Conservation (phyloP, 176 grass and related monocot genomes). For the Juncus inflexus region DNA sequence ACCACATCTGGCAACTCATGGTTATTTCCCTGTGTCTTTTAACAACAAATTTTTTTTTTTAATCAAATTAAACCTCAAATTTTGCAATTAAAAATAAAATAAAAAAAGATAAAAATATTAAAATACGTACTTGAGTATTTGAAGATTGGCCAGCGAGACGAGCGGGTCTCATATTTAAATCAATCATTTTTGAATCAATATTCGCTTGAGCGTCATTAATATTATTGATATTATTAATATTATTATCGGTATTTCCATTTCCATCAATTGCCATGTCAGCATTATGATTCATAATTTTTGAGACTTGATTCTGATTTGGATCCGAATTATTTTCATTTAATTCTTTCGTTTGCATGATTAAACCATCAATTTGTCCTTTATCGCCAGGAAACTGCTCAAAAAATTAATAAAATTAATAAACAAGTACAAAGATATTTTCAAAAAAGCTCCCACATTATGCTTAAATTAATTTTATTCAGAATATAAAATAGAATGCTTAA, state of each 20-base stretch:
- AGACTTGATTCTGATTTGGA: constrained; percentile 37
- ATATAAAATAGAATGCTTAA: too few species aligned
- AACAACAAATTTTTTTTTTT: too few species aligned
- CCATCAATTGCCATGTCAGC: constrained; percentile 37
- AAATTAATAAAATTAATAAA: constrained; percentile 12
- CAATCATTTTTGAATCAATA: constrained; percentile 89
- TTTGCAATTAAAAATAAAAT: constrained; percentile 8
- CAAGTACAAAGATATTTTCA: neutral
- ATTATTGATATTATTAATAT: constrained; percentile 42
- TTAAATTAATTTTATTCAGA: too few species aligned
- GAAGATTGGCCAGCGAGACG: constrained; percentile 62
- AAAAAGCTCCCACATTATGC: too few species aligned
- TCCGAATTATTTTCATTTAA: constrained; percentile 27
- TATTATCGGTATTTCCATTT: constrained; percentile 35
- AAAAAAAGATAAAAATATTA: neutral
- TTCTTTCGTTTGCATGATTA: constrained; percentile 53
- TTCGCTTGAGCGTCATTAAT: constrained; percentile 45
- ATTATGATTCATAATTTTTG: constrained; percentile 54
- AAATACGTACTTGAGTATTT: constrained; percentile 61
- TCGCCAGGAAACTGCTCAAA: constrained; percentile 82
- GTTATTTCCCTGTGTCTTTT: constrained; percentile 59
- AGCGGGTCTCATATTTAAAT: constrained; percentile 73
- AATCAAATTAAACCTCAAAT: neutral
- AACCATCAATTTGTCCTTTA: constrained; percentile 68
- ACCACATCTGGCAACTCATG: constrained; percentile 60